Conservation (phyloP, 2,329 filamentous ascomycete genomes). For the Aspergillus sp. region DNA sequence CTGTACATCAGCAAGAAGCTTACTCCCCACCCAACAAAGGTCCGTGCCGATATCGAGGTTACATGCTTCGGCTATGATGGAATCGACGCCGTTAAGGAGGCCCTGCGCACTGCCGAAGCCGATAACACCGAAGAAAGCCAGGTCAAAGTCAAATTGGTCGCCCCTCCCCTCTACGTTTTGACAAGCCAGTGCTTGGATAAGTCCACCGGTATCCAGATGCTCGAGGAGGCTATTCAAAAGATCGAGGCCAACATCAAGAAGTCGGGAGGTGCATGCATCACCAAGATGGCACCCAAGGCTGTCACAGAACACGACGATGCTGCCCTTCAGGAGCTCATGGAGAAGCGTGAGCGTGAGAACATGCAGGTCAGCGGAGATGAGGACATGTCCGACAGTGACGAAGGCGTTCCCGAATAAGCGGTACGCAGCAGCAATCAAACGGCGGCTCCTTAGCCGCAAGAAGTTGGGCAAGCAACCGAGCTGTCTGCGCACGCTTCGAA, state of each 20-base stretch:
- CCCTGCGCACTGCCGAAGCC: conserved; percentile 84
- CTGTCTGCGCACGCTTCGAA: not conserved
- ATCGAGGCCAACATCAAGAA: conserved; percentile 75
- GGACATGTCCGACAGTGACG: conserved; percentile 91
- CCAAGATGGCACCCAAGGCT: conserved; percentile 99
- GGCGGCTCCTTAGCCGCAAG: not conserved
- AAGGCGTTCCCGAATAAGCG: conserved; percentile 60
- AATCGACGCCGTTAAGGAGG: conserved; percentile 95
- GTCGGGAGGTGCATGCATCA: conserved; percentile 72
- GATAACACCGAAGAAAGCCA: conserved; percentile 88
- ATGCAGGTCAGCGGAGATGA: conserved; percentile 97
- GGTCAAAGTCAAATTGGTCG: conserved; percentile 98
- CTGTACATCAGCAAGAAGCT: conserved; percentile 95
- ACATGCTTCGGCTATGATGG: conserved; percentile 95
- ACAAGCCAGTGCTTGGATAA: conserved; percentile 97
- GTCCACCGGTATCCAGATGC: conserved; percentile 70
- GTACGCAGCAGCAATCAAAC: not conserved
- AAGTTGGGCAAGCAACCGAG: not conserved
- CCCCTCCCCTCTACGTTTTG: conserved; percentile 91
- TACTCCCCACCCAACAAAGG: conserved; percentile 97
- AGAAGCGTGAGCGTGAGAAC: conserved; percentile 97
- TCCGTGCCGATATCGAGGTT: conserved; percentile 95
- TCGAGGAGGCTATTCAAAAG: conserved; percentile 86
- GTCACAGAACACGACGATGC: conserved; percentile 98
- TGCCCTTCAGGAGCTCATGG: conserved; percentile 95